These are phyloP conservation scores for Monilinia polystroma DNA, from an alignment of 2,329 filamentous ascomycete genomes.

Conservation along the genomic window DNA sequence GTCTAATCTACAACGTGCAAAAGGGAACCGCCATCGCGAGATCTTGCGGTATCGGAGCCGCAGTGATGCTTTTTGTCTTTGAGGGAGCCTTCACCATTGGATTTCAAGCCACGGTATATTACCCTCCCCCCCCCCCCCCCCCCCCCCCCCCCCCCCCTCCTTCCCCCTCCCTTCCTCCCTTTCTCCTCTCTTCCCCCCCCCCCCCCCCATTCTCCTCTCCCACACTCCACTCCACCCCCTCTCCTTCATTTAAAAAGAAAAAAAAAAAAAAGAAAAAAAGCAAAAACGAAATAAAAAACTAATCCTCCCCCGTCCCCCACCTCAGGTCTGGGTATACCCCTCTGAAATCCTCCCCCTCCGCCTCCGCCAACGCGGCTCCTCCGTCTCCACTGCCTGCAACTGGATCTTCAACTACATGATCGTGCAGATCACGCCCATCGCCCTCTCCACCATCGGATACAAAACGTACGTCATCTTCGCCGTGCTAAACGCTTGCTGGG, in stretches of 20 bases:
- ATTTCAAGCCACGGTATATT: conserved; percentile 55
- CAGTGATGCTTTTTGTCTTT: conserved; percentile 58
- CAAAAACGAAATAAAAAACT: not conserved
- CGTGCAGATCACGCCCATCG: conserved; percentile 43
- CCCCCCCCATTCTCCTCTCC: too few species aligned
- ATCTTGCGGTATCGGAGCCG: conserved; percentile 43
- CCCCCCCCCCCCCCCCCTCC: too few species aligned
- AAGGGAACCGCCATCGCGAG: conserved; percentile 40
- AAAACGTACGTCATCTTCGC: conserved; percentile 43
- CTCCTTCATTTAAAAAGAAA: too few species aligned
- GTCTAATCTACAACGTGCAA: conserved; percentile 45
- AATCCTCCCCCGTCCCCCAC: not conserved
- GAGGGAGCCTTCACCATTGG: conserved; percentile 59
- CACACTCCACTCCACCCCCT: not conserved
- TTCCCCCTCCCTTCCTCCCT: too few species aligned
- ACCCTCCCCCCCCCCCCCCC: too few species aligned
- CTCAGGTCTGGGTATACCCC: conserved; percentile 53
- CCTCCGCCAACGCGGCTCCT: conserved; percentile 60
- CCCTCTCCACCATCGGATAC: conserved; percentile 47
- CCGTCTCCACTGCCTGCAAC: conserved; percentile 55
- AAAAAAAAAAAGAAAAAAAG: too few species aligned
- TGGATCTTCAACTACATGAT: conserved; percentile 55
- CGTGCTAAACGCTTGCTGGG: conserved; percentile 37
- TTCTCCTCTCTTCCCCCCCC: too few species aligned
- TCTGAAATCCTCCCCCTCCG: conserved; percentile 58